phyloP scores from a whole-genome alignment of 768 basidiomycete genomes.

The Termitomyces eurrhizus region DNA sequence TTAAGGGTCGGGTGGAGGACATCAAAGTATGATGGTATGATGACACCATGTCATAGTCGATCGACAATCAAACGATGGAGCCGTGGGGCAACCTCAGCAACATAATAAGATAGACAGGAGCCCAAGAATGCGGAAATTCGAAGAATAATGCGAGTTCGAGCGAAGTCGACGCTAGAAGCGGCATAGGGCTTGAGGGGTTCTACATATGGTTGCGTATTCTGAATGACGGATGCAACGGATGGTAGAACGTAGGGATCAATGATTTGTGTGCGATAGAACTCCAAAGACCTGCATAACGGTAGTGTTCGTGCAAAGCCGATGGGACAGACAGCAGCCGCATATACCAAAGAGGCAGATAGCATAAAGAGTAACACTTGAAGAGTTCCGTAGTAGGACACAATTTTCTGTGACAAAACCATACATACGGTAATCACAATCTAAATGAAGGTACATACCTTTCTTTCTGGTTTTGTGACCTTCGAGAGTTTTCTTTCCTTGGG shows the following conservation, averaged over 20 bases:
- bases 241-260: conserved; percentile 71
- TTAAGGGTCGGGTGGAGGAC: conserved; percentile 27
- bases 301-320: conserved; percentile 28
- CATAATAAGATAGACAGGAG: conserved; percentile 11
- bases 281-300: conserved; percentile 54
- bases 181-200: conserved; percentile 9
- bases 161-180: conserved; percentile 14
- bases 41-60: conserved; percentile 16
- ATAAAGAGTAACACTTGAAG: conserved; percentile 22
- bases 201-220: conserved; percentile 41
- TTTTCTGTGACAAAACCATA: background rate
- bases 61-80: conserved; percentile 12
- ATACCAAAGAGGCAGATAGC: conserved; percentile 43
- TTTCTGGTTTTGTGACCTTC: background rate
- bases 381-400: background rate
- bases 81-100: conserved; percentile 14
- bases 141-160: conserved; percentile 29
- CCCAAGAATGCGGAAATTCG: conserved; percentile 20
- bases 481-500: background rate
- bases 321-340: conserved; percentile 49
- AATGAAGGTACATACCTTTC: background rate
- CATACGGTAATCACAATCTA: background rate
- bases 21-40: conserved; percentile 27
- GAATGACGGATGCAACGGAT: conserved; percentile 49
- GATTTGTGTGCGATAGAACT: conserved; percentile 57